Evolutionary conservation across 2,329 filamentous ascomycete species (phyloP).

Genomic region (Ophiostoma ulmi): DNA sequence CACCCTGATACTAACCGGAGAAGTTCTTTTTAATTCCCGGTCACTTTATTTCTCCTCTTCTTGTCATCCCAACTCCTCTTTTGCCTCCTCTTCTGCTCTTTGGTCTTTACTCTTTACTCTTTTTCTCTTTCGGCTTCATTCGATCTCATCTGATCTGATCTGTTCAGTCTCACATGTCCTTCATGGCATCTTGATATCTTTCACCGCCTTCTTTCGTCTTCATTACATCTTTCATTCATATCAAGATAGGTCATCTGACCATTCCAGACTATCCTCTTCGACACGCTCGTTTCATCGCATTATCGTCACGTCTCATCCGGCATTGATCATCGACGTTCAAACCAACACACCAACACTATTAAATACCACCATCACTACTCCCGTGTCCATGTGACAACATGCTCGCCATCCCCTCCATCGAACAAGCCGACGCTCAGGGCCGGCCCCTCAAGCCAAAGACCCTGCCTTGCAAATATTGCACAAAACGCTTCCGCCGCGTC

Average conservation of each 20-base stretch:
- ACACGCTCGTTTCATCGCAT: background rate
- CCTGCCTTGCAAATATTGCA: conserved; percentile 58
- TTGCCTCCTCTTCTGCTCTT: background rate
- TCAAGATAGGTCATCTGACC: too few relatives aligned
- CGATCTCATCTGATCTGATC: background rate
- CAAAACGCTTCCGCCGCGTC: conserved; percentile 59
- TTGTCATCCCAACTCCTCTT: background rate
- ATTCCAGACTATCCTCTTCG: too few relatives aligned
- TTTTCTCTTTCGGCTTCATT: background rate
- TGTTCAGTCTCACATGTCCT: too few relatives aligned
- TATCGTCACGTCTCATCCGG: too few relatives aligned
- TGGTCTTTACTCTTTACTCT: background rate
- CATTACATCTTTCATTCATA: too few relatives aligned
- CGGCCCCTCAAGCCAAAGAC: conserved; percentile 58
- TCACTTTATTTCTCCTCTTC: background rate
- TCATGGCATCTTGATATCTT: too few relatives aligned
- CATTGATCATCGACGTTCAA: background rate
- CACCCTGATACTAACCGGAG: background rate
- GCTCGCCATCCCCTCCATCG: conserved; percentile 51
- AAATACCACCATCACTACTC: background rate
- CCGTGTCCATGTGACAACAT: conserved; percentile 33
- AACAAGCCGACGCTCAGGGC: conserved; percentile 46
- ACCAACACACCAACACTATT: background rate
- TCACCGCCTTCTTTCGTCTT: too few relatives aligned
- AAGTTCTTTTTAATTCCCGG: background rate